These are phyloP conservation scores for Penicillium concentricum DNA, from an alignment of 2,329 filamentous ascomycete species.

Conservation along the genomic window DNA sequence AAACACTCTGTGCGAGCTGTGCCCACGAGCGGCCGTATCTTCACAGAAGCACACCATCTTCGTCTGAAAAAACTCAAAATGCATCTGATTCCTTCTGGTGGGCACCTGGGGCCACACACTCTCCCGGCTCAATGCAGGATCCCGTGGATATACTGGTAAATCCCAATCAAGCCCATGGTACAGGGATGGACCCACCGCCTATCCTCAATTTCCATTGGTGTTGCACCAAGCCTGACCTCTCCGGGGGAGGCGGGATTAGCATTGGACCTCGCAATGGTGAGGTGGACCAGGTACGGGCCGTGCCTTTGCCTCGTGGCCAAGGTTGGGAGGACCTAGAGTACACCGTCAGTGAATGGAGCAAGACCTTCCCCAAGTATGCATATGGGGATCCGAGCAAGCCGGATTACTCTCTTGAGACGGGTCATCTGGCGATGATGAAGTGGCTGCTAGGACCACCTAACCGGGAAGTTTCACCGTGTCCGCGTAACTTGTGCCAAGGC, in stretches of 20 bases:
- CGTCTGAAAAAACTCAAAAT: slow-evolving; percentile 8
- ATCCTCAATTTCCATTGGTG: slow-evolving; percentile 61
- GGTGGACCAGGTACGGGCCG: slow-evolving; percentile 56
- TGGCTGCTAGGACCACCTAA: slow-evolving; percentile 51
- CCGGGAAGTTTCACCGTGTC: slow-evolving; percentile 49
- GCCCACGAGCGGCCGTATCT: slow-evolving; percentile 56
- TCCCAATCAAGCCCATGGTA: slow-evolving; percentile 23
- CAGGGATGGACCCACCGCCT: slow-evolving; percentile 37
- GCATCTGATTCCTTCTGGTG: slow-evolving; percentile 54
- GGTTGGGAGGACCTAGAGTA: slow-evolving; percentile 59
- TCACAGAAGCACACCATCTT: slow-evolving; percentile 20
- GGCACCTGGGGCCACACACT: slow-evolving; percentile 56
- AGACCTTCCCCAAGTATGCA: slow-evolving; percentile 40
- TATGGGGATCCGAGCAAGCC: slow-evolving; percentile 41
- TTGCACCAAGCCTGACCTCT: slow-evolving; percentile 60
- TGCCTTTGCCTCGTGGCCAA: slow-evolving; percentile 54
- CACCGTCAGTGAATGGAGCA: slow-evolving; percentile 42
- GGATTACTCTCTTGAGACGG: slow-evolving; percentile 41
- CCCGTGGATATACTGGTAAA: slow-evolving; percentile 22
- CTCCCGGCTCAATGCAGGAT: slow-evolving; percentile 60
- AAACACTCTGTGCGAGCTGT: slow-evolving; percentile 60
- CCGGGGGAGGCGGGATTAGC: slow-evolving; percentile 59
- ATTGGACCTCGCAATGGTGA: slow-evolving; percentile 55
- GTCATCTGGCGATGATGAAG: slow-evolving; percentile 45
- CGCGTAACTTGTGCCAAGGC: slow-evolving; percentile 57